Base-by-base conservation (phyloP, 371 early-diverging fungal genomes). In the Rhizopus delemar region DNA sequence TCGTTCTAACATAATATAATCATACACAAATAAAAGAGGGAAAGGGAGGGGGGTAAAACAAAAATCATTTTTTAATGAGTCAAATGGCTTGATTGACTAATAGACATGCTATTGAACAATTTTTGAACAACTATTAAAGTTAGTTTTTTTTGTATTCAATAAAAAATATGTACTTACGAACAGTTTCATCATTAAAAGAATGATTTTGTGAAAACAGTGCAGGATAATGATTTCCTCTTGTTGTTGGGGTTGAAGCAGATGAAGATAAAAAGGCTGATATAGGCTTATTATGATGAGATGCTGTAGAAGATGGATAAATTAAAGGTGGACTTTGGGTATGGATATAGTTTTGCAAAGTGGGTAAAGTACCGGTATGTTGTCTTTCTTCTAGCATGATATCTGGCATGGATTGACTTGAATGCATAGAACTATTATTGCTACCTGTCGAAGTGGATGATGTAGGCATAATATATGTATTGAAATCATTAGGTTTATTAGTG, bases 361-460 rank as follows among this genome's bases (percentile, higher is more conserved):
- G 64, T 64, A 66, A 61, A 58, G 53, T 60, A 48, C 46, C 53
- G 53, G 13, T 33, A 34, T 32, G 49, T 11, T 29, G 62, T 33
- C 41, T 61, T 53, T 41, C 61, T 62, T 65, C 66, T 48, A 65
- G 46, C 54, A 65, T 46, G 45, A 60, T 57, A 43, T 69, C 70
- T 38, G 71, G 66, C 55, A 70, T 65, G 34, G 73, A 73, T 38
- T 67, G 65, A 34, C 59, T 63, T 32, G 73, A 73, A 49, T 74
- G 74, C 71, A 74, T 65, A n/a, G 74, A 74, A 22, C 65, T 71
- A 31, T 74, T 71, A 38, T 65, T 65, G 58, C 74, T 74, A 29
- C 74, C 74, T 7, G 74, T 74, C 8, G 74, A 74, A 3, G 74
- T 71, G 4, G 74, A 74, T 41, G 74, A 74, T 9, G 75, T 74